phyloP scores from a whole-genome alignment of 2,329 filamentous ascomycete genomes.

The Nigrospora oryzae region DNA sequence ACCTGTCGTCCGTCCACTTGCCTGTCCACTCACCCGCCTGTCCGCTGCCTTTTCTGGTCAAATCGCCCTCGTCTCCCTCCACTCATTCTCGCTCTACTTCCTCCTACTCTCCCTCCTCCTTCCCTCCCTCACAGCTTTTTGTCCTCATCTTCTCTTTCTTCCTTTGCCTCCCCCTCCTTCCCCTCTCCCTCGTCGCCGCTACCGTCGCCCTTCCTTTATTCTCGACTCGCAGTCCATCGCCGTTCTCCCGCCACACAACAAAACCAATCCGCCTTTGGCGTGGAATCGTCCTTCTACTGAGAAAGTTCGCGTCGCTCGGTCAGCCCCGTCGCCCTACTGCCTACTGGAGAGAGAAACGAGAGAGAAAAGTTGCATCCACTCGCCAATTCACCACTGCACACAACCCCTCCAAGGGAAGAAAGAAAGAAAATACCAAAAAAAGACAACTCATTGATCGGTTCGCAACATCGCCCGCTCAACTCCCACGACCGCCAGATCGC shows the following conservation, averaged over 20 bases:
- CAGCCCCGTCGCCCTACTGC: constrained; percentile 10
- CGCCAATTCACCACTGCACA: constrained; percentile 13
- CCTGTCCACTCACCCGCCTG: too few species aligned
- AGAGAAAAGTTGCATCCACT: constrained; percentile 20
- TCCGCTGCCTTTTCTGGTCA: neutral
- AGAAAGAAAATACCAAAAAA: constrained; percentile 15
- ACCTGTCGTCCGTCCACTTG: too few species aligned
- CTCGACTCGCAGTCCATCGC: constrained; percentile 4
- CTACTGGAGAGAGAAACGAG: constrained; percentile 11
- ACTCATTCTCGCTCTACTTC: constrained; percentile 3
- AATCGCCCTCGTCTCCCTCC: constrained; percentile 1
- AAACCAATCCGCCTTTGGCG: constrained; percentile 23
- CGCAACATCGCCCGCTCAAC: too few species aligned
- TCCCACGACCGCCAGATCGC: too few species aligned
- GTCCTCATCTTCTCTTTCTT: constrained; percentile 19
- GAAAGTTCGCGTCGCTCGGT: constrained; percentile 14
- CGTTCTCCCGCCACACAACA: constrained; percentile 20
- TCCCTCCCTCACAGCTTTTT: constrained; percentile 11
- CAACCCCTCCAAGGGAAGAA: constrained; percentile 14
- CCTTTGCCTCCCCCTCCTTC: constrained; percentile 17
- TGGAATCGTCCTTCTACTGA: constrained; percentile 17
- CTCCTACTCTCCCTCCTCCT: constrained; percentile 12
- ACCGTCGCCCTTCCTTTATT: constrained; percentile 23
- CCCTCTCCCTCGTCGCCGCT: constrained; percentile 11
- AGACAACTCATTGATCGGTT: constrained; percentile 2